Base-by-base conservation (phyloP, 805 yeast genomes). In the Yarrowia sp. region DNA sequence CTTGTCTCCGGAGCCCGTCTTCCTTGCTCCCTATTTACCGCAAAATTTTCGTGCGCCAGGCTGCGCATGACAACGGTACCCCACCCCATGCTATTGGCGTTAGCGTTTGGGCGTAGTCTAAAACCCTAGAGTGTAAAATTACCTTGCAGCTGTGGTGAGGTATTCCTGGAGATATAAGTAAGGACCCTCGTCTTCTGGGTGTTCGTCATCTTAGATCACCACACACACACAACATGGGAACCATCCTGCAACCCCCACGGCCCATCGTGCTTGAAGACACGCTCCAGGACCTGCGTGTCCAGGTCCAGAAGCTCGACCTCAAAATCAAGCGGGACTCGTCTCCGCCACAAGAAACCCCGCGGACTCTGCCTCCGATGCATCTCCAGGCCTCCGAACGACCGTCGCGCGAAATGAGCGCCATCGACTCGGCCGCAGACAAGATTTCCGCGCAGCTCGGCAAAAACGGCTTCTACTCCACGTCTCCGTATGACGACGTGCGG, bases 271-370 rank as follows among this genome's bases (percentile, higher is more conserved):
- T 47, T n/a, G 55, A 51, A 6, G 58, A 51, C 58, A 47, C 55
- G 9, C 58, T 51, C 18, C 58, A 35, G 32, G 58, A 51, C 58
- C 42, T 51, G 2, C 58, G 58, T 10, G 36, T 35, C 31, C 58
- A 51, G 58, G 58, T 51, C 18, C 42, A 51, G 58, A 35, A 51
- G 14, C 58, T 51, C n/a, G 58, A 51, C 42, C 58, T 51, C 19
- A 51, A 51, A 35, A 51, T 51, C 32, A 51, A 35, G n/a, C 58
- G 58, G 4, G 58, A 51, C 58, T 29, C 58, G 14, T 33, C 58
- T 22, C 42, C 58, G 8, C 41, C 58, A 10, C 18, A 13, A 4
- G 42, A 33, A 21, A n/a, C 22, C 32, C 58, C 58, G 7, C 42
- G 58, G 3, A 24, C 14, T 3, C 41, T 51, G 1, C 58, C 58